phyloP scores from a whole-genome alignment of 139 green algal species.

The Dunaliella sp. region DNA sequence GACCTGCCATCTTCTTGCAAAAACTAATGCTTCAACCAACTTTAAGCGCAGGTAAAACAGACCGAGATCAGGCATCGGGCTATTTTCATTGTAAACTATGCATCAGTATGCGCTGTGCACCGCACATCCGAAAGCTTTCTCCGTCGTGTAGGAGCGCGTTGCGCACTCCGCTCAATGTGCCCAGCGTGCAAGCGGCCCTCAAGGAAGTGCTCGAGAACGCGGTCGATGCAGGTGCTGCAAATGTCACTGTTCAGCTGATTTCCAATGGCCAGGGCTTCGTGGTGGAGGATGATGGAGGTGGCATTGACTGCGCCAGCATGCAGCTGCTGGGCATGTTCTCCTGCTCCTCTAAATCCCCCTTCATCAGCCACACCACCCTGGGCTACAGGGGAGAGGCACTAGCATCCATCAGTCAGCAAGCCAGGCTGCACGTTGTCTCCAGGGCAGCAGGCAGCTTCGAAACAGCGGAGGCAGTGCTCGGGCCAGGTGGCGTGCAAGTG shows the following conservation, averaged over 20 bases:
- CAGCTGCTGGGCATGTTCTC: constrained; percentile 13
- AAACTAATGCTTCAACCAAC: too few relatives aligned
- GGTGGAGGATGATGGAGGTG: constrained; percentile 49
- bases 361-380: constrained; percentile 21
- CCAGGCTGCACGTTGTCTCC: constrained; percentile 43
- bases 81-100: too few relatives aligned
- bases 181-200: constrained; percentile 31
- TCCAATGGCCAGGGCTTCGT: constrained; percentile 15
- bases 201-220: constrained; percentile 46
- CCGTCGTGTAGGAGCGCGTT: constrained; percentile 10
- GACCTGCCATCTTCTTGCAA: too few relatives aligned
- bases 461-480: constrained; percentile 27
- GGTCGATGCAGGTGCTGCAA: constrained; percentile 41
- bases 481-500: neutral
- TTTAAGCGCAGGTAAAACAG: too few relatives aligned
- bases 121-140: too few relatives aligned
- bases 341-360: constrained; percentile 37
- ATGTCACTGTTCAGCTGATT: constrained; percentile 37
- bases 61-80: too few relatives aligned
- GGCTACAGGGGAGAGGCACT: constrained; percentile 61
- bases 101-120: too few relatives aligned
- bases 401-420: constrained; percentile 26
- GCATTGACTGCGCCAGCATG: constrained; percentile 7
- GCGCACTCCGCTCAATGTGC: constrained; percentile 18
- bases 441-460: constrained; percentile 52